A percentile compares a stretch with the other conserved stretches of the same genome.
phyloP scores from a whole-genome alignment of 169 alveolate genomes.

The Cryptosporidium sp. region DNA sequence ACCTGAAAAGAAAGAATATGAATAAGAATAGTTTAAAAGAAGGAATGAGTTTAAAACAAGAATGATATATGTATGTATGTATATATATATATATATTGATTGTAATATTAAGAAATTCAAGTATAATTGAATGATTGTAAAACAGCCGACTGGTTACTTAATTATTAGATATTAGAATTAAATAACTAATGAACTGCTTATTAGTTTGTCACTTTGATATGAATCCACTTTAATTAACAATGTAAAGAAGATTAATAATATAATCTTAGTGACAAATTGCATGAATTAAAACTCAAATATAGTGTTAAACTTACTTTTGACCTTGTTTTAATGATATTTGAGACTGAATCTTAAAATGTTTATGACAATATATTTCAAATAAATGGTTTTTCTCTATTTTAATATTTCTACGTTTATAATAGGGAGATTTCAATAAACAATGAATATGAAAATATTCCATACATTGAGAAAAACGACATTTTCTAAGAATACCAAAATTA shows the following conservation, averaged over 20 bases:
- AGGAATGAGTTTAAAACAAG: background rate
- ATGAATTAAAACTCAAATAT: background rate
- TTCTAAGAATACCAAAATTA: conserved; percentile 4
- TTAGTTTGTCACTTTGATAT: conserved; percentile 4
- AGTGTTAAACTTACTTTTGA: conserved; percentile 37
- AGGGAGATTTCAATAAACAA: background rate
- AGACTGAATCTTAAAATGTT: background rate
- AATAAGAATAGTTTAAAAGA: background rate
- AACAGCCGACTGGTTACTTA: conserved; percentile 76
- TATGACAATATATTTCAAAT: background rate
- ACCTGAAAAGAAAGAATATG: background rate
- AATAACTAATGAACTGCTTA: conserved; percentile 74
- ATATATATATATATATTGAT: background rate
- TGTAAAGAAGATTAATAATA: background rate
- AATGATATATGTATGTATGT: background rate
- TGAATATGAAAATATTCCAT: conserved; percentile 24
- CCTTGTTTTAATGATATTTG: background rate
- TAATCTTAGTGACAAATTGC: background rate
- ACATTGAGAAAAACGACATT: conserved; percentile 20
- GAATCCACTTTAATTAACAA: background rate
- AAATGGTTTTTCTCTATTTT: background rate
- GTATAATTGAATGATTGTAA: background rate
- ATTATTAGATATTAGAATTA: conserved; percentile 18
- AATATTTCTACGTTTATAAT: conserved; percentile 1
- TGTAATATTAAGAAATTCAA: background rate